A percentile compares a stretch with the other conserved stretches of the same genome.
Conservation (phyloP, 2,329 filamentous ascomycete species). For the Colletotrichum falcatum region DNA sequence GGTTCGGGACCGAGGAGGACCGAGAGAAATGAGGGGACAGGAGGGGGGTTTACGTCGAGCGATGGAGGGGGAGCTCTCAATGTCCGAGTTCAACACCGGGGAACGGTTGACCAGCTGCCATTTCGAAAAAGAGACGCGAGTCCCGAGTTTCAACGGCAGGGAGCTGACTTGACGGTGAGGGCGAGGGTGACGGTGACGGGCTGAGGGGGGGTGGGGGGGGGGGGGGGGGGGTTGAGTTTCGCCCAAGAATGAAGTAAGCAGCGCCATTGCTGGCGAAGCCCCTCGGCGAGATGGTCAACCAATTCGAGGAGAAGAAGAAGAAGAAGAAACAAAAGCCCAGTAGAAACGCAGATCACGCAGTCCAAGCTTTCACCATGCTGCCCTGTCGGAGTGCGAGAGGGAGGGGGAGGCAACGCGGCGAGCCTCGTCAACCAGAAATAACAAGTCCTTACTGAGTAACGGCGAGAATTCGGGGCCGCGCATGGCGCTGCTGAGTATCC, state of each 20-base stretch:
- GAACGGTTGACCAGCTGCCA: not conserved
- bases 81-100: not conserved
- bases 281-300: constrained; percentile 4
- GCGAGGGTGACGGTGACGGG: too few species aligned
- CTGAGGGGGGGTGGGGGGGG: too few species aligned
- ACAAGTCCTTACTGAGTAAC: too few species aligned
- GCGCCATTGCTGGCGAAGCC: not conserved
- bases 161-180: constrained; percentile 2
- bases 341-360: not conserved
- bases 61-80: not conserved
- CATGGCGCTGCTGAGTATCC: not conserved
- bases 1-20: not conserved
- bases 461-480: not conserved
- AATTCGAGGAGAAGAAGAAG: not conserved
- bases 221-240: too few species aligned
- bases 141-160: not conserved
- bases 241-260: constrained; percentile 2
- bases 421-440: not conserved
- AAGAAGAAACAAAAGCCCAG: not conserved
- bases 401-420: constrained; percentile 12
- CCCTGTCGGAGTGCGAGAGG: too few species aligned
- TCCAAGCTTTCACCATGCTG: constrained; percentile 28
- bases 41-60: not conserved
- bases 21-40: not conserved
- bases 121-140: constrained; percentile 1